These are phyloP conservation scores for Aechmea fasciata DNA, from an alignment of 176 grass and related monocot species.

Conservation along the genomic window DNA sequence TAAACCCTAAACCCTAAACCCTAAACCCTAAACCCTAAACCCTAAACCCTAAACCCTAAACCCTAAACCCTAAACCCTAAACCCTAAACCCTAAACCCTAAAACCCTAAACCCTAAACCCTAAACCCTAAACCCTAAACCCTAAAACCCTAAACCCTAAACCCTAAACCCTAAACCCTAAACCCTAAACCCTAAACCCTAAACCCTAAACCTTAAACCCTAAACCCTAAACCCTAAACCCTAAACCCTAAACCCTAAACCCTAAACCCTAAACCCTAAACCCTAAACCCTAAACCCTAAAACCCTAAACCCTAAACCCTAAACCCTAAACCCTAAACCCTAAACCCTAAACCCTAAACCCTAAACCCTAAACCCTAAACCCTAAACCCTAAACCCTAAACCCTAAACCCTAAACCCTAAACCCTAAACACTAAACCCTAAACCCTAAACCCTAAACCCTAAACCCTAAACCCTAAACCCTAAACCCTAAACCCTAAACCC, in stretches of 20 bases:
- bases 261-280: neutral
- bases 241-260: neutral
- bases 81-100: constrained; percentile 9
- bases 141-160: constrained; percentile 1
- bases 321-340: neutral
- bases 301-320: neutral
- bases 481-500: no score
- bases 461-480: no score
- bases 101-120: neutral
- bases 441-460: no score
- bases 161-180: neutral
- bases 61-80: constrained; percentile 8
- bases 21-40: neutral
- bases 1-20: neutral
- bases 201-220: neutral
- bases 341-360: constrained; percentile 5
- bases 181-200: neutral
- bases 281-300: constrained; percentile 9
- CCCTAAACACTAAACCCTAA: no score
- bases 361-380: constrained; percentile 3
- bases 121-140: neutral
- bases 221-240: neutral
- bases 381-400: constrained; percentile 11
- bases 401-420: no score
- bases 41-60: constrained; percentile 6